Base-by-base conservation (phyloP, 257 asterid species). In the Parsonsia alboflavescens region DNA sequence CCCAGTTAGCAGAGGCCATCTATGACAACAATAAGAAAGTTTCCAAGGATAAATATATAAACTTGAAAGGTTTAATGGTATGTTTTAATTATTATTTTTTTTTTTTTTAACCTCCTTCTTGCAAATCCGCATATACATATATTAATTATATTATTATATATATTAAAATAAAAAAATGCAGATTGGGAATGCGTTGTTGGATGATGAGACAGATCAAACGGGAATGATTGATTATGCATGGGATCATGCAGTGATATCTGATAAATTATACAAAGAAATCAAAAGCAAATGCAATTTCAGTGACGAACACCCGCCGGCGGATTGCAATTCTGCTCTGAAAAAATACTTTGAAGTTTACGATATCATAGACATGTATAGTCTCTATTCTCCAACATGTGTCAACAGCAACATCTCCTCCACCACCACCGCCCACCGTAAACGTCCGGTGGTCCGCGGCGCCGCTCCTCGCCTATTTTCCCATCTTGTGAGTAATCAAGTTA, bases 221-320 rank as follows among this genome's bases (percentile, higher is more conserved):
- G 98, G 97, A 26, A 74, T 92, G 88, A 84, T 94, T n/a, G 96
- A 94, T 12, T 92, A 89, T 66, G 98, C 98, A 44, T 94, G 96
- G 92, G 86, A 87, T 73, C 98, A 94, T 64, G 97, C 98, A 0
- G 97, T 94, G 19, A 94, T 94, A 70, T 94, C 98, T 0, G 96
- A 94, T 70, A 16, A 33, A 22, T n/a, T 93, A 74, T 88, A 88
- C 75, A 13, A 68, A 0, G 80, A 86, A 13, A 80, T 90, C 28
- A 89, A 87, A 44, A 73, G 11, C 11, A 61, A 50, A 5, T 93
- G 98, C 84, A 75, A 93, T 64, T 93, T 93, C 70, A 90, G 86
- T 75, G 19, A 1, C 0, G 58, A 66, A 10, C 65, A 80, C 59
- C 19, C 44, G 0, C 69, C 87, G 7, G 24, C 42, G 0, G 82